phyloP scores from a whole-genome alignment of 1,284 basidiomycete species.

The Leccinum brunneo-olivaceum region DNA sequence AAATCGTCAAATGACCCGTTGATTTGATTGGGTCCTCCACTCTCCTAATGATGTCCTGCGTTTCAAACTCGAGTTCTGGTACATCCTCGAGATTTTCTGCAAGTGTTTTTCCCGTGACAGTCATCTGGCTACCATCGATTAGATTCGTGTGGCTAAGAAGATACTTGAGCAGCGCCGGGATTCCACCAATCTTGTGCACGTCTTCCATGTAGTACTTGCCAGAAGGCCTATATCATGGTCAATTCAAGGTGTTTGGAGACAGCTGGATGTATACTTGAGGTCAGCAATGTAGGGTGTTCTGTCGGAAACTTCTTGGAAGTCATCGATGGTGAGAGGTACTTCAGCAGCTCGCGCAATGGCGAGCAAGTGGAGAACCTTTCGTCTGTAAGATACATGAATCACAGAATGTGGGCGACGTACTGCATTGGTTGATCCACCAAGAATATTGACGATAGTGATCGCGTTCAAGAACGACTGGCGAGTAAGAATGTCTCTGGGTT shows the following conservation, averaged over 20 bases:
- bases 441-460: slow-evolving; percentile 75
- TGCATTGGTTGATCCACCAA: slow-evolving; percentile 91
- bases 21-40: slow-evolving; percentile 84
- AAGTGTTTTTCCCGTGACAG: slow-evolving; percentile 91
- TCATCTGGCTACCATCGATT: slow-evolving; percentile 87
- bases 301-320: slow-evolving; percentile 86
- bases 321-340: slow-evolving; percentile 84
- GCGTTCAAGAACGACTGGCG: slow-evolving; percentile 89
- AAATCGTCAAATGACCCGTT: slow-evolving; percentile 88
- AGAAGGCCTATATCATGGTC: slow-evolving; percentile 56
- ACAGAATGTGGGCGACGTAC: slow-evolving; percentile 36
- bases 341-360: slow-evolving; percentile 92
- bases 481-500: slow-evolving; percentile 90
- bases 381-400: neutral
- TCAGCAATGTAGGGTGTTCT: slow-evolving; percentile 92
- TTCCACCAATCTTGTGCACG: slow-evolving; percentile 85
- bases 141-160: slow-evolving; percentile 81
- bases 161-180: slow-evolving; percentile 80
- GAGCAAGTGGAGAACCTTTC: slow-evolving; percentile 81
- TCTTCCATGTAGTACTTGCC: slow-evolving; percentile 98
- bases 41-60: slow-evolving; percentile 78
- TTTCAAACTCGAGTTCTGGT: slow-evolving; percentile 68
- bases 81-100: slow-evolving; percentile 86
- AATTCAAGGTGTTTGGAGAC: neutral
- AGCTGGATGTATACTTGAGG: slow-evolving; percentile 54